Base-by-base conservation (phyloP, 768 basidiomycete genomes). In the Dioszegia crocea region DNA sequence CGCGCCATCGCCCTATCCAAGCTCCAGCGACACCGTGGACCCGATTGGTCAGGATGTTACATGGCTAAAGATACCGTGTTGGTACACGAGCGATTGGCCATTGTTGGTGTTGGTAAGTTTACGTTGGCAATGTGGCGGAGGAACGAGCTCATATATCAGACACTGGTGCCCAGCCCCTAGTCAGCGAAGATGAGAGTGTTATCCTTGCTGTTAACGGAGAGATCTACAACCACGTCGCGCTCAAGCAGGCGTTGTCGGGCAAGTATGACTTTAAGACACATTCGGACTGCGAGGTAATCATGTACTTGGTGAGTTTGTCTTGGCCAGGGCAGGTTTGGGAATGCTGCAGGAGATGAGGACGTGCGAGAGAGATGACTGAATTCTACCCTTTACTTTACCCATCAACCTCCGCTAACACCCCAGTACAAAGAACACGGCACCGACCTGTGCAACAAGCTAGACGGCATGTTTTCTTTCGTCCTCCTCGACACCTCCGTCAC, bases 391-490 rank as follows among this genome's bases (percentile, higher is more conserved):
- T n/a, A n/a, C n/a, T n/a, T n/a, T n/a, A n/a, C n/a, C n/a, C n/a
- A n/a, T n/a, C n/a, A n/a, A n/a, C n/a, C n/a, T n/a, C 21, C n/a
- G 47, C 56, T 57, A 19, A 54, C 48, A 14, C 17, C 27, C 21
- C 60, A 97, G 94, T 97, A 96, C 80, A 81, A 82, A 67, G 87
- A 90, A 79, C 77, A 89, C 70, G 92, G 80, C 55, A 89, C 84
- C 65, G 83, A 83, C 3, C 80, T 94, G 26, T 89, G 88, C 79
- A 79, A 79, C 73, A 81, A 84, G 73, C 86, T 99, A 59, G 96
- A 99, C 74, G 96, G 96, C 64, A 94, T 99, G 90, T 99, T 99
- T 80, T 92, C 94, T 1, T 99, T 98, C 73, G 88, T 97, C 63
- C 84, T 98, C 44, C 82, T 98, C 59, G 96, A 99, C 79, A 91